phyloP scores from a whole-genome alignment of 2,329 filamentous ascomycete species.

The Fusarium ramigenum region DNA sequence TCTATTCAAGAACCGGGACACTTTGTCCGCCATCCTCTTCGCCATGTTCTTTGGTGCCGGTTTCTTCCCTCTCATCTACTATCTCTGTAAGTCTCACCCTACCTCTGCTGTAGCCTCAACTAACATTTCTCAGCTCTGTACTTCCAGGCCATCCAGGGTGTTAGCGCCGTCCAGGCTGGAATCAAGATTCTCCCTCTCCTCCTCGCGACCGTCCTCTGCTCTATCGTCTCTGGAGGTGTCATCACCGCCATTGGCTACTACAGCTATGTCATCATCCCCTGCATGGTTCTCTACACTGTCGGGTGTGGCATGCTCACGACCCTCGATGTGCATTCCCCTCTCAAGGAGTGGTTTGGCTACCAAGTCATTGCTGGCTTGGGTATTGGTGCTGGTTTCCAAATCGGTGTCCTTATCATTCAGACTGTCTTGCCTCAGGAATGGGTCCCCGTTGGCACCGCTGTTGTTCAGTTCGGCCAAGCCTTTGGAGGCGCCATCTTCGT shows the following conservation, averaged over 20 bases:
- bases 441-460: constrained; percentile 61
- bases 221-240: constrained; percentile 54
- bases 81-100: constrained; percentile 54
- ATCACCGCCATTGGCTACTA: constrained; percentile 57
- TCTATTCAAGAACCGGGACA: constrained; percentile 55
- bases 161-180: constrained; percentile 62
- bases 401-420: constrained; percentile 61
- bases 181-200: constrained; percentile 65
- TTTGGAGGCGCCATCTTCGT: constrained; percentile 74
- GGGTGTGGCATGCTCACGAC: constrained; percentile 66
- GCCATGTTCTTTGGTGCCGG: constrained; percentile 59
- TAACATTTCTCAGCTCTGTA: constrained; percentile 53
- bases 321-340: constrained; percentile 56
- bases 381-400: constrained; percentile 59
- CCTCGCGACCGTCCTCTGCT: constrained; percentile 60
- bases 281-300: constrained; percentile 53
- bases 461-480: constrained; percentile 69
- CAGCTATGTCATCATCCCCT: constrained; percentile 52
- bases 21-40: constrained; percentile 55
- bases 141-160: constrained; percentile 64
- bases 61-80: constrained; percentile 65
- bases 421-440: constrained; percentile 59
- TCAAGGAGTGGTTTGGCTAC: constrained; percentile 65
- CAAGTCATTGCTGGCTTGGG: constrained; percentile 66
- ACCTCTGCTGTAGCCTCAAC: background rate